A percentile compares a stretch with the other conserved stretches of the same genome.
These are phyloP conservation scores for Pisolithus albus DNA, from an alignment of 768 basidiomycete species.

Conservation along the genomic window DNA sequence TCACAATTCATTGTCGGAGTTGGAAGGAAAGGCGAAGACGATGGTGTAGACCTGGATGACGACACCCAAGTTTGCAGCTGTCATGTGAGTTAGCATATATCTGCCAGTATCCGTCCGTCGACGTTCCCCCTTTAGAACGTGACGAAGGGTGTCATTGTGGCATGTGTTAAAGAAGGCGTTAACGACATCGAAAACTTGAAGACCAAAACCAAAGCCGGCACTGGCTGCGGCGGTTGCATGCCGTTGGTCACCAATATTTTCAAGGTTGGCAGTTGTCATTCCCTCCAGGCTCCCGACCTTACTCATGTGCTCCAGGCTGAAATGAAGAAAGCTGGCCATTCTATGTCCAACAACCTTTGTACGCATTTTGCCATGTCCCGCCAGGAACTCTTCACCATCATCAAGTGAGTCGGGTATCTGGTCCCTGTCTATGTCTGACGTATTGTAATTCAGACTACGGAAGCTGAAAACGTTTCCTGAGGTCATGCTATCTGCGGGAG, in stretches of 20 bases:
- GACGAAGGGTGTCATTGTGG: slow-evolving; percentile 48
- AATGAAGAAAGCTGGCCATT: slow-evolving; percentile 61
- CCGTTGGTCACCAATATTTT: slow-evolving; percentile 43
- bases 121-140: slow-evolving; percentile 41
- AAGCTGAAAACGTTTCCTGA: slow-evolving; percentile 48
- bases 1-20: slow-evolving; percentile 60
- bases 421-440: neutral
- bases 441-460: slow-evolving; percentile 40
- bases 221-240: slow-evolving; percentile 69
- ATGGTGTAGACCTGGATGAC: slow-evolving; percentile 63
- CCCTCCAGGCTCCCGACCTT: neutral
- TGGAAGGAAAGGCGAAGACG: slow-evolving; percentile 42
- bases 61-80: slow-evolving; percentile 70
- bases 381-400: slow-evolving; percentile 58
- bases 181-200: slow-evolving; percentile 51
- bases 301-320: slow-evolving; percentile 40
- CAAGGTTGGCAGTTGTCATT: slow-evolving; percentile 19
- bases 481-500: slow-evolving; percentile 46
- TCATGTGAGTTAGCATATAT: slow-evolving; percentile 33
- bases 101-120: neutral
- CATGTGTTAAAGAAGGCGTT: slow-evolving; percentile 44
- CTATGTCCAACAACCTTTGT: slow-evolving; percentile 55
- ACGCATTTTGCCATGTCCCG: slow-evolving; percentile 59
- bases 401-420: slow-evolving; percentile 31
- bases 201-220: slow-evolving; percentile 60